phyloP scores from a whole-genome alignment of 2,329 filamentous ascomycete species.

The Fusarium musae region DNA sequence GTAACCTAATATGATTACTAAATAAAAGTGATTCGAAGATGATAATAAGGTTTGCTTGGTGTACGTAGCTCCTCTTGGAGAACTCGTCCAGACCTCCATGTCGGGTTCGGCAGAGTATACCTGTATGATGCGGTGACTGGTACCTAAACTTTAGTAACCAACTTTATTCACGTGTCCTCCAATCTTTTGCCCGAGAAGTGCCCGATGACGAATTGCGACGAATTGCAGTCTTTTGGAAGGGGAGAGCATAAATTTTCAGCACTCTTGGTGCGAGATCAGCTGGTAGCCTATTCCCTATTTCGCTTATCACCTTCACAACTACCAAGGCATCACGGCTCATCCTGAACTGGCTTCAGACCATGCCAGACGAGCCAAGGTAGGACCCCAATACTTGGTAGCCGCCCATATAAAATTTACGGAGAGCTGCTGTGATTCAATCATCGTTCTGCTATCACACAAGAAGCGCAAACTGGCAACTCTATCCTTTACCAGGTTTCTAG shows the following conservation, averaged over 20 bases:
- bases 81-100: background rate
- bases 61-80: background rate
- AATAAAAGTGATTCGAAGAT: fast-evolving
- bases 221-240: background rate
- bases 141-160: background rate
- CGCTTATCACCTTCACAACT: background rate
- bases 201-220: background rate
- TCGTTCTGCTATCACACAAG: background rate
- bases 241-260: background rate
- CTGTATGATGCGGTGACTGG: background rate
- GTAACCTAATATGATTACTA: fast-evolving
- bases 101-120: background rate
- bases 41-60: background rate
- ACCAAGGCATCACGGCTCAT: too few species aligned
- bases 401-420: fast-evolving
- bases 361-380: too few species aligned
- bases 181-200: background rate
- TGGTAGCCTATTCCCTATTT: background rate
- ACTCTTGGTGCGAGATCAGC: background rate
- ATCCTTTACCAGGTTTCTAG: fast-evolving
- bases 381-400: too few species aligned
- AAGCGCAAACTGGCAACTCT: fast-evolving
- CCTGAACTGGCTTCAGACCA: too few species aligned
- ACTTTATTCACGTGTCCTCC: background rate
- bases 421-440: background rate